Evolutionary conservation across 2,329 filamentous ascomycete species (phyloP).

Genomic region (Fusarium secorum): DNA sequence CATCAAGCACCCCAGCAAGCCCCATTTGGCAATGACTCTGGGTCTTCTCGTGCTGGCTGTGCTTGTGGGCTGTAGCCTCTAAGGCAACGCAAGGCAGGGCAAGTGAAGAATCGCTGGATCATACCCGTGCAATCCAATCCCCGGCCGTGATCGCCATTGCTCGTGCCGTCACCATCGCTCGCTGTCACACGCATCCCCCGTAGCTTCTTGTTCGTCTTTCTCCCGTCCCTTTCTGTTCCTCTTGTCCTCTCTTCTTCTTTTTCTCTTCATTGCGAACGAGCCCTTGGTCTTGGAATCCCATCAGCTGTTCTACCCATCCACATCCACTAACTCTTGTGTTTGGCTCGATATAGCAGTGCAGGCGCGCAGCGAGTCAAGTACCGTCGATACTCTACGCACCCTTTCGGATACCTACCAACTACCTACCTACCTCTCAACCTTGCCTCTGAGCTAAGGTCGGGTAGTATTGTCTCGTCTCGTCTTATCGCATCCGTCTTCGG

Average conservation of each 20-base stretch:
- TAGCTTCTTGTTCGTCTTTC: constrained; percentile 24
- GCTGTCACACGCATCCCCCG: constrained; percentile 35
- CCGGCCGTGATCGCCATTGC: constrained; percentile 33
- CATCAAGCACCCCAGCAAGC: constrained; percentile 25
- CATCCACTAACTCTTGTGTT: constrained; percentile 35
- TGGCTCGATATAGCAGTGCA: constrained; percentile 37
- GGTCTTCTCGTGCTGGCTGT: constrained; percentile 10
- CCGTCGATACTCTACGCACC: constrained; percentile 25
- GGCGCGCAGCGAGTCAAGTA: constrained; percentile 35
- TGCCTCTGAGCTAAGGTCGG: constrained; percentile 33
- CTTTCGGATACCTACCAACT: constrained; percentile 47
- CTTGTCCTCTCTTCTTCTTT: constrained; percentile 14
- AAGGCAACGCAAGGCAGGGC: neutral
- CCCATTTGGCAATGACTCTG: constrained; percentile 4
- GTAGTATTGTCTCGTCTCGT: constrained; percentile 15
- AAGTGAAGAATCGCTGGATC: constrained; percentile 27
- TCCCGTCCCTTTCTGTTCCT: constrained; percentile 6
- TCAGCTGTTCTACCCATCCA: constrained; percentile 20
- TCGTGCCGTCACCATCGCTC: constrained; percentile 33
- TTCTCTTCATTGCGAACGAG: constrained; percentile 10
- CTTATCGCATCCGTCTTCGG: constrained; percentile 26
- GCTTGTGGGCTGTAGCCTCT: constrained; percentile 14
- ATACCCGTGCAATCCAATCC: constrained; percentile 22
- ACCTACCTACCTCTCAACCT: constrained; percentile 39
- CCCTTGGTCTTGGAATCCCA: constrained; percentile 4